These are phyloP conservation scores for Chytriomyces sp. DNA, from an alignment of 192 early-diverging fungal species.

Conservation along the genomic window DNA sequence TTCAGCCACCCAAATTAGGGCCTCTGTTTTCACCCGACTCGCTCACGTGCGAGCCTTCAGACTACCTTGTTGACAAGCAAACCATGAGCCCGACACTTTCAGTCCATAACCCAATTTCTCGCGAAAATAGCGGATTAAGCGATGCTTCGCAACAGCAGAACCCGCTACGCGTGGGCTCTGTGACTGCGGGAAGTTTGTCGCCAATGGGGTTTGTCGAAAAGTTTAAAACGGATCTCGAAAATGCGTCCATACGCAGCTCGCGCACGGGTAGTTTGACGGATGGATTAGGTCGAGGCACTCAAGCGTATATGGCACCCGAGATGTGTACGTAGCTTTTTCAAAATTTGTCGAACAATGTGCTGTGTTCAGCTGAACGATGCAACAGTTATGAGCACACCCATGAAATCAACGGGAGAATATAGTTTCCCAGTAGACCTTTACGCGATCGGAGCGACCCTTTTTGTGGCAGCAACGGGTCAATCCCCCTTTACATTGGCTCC, in stretches of 20 bases:
- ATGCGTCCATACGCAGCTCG: neutral
- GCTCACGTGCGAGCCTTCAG: neutral
- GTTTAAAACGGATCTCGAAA: conserved; percentile 17
- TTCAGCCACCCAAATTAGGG: conserved; percentile 2
- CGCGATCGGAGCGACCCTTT: conserved; percentile 55
- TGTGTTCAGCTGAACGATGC: too few relatives aligned
- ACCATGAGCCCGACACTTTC: neutral
- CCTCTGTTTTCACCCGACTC: neutral
- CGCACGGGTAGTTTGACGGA: conserved; percentile 40
- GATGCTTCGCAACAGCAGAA: neutral
- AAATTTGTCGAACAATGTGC: too few relatives aligned
- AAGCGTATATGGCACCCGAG: conserved; percentile 58
- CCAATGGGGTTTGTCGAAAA: conserved; percentile 3
- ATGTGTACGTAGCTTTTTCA: conserved; percentile 8
- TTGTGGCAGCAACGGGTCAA: conserved; percentile 42
- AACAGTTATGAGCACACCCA: conserved; percentile 7
- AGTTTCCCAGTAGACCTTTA: conserved; percentile 58
- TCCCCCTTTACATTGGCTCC: conserved; percentile 49
- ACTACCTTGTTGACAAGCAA: neutral
- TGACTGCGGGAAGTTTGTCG: neutral
- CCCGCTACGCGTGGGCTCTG: neutral
- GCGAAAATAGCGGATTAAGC: neutral
- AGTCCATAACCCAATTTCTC: neutral
- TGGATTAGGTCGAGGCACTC: conserved; percentile 56
- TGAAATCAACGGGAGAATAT: conserved; percentile 33